These are phyloP conservation scores for Microcyclospora tardicrescens DNA, from an alignment of 2,329 filamentous ascomycete species.

Conservation along the genomic window DNA sequence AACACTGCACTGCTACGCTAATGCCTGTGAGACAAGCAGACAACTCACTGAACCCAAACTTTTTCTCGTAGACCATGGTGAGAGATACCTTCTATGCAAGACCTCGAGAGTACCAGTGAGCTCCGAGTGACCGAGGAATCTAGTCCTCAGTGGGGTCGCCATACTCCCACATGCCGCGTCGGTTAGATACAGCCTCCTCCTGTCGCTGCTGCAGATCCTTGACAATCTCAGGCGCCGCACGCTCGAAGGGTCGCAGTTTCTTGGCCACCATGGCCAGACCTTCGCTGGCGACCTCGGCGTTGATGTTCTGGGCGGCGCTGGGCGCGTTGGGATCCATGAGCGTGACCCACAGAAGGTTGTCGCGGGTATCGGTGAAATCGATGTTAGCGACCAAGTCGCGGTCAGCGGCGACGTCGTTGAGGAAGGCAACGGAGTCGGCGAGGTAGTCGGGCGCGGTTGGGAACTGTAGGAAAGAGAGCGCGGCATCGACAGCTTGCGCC, in stretches of 20 bases:
- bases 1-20: too few relatives aligned
- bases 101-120: too few relatives aligned
- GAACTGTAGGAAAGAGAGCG: constrained; percentile 79
- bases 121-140: neutral
- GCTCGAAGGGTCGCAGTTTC: constrained; percentile 88
- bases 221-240: constrained; percentile 58
- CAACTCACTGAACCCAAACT: too few relatives aligned
- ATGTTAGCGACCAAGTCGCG: constrained; percentile 80
- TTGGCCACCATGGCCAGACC: constrained; percentile 83
- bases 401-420: constrained; percentile 57
- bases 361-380: constrained; percentile 65
- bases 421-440: constrained; percentile 60
- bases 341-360: constrained; percentile 69
- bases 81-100: too few relatives aligned
- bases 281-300: constrained; percentile 70
- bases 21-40: too few relatives aligned
- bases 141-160: constrained; percentile 82
- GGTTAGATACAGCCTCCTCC: constrained; percentile 62
- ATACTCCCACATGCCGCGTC: constrained; percentile 95
- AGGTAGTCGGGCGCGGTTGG: constrained; percentile 74
- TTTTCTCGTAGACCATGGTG: too few relatives aligned
- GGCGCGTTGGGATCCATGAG: constrained; percentile 63
- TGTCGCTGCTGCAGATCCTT: constrained; percentile 61
- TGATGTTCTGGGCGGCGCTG: constrained; percentile 52
- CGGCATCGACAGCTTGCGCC: constrained; percentile 75